Percentiles rank a stretch among this genome's conserved stretches.
These are phyloP conservation scores for Candida peoriensis DNA, from an alignment of 805 yeast species.

Conservation along the genomic window DNA sequence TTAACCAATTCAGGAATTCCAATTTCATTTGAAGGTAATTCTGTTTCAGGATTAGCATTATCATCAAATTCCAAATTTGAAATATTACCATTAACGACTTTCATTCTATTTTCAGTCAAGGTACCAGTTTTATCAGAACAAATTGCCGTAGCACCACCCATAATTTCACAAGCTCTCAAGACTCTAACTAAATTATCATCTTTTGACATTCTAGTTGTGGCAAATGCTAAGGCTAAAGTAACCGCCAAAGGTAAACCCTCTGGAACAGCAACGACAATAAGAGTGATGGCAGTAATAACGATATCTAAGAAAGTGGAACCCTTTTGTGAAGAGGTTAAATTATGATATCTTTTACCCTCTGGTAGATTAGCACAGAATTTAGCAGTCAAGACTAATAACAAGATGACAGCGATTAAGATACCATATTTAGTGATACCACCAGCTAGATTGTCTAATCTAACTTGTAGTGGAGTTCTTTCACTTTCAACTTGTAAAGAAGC, in stretches of 20 bases:
- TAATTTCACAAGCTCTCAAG: constrained; percentile 90
- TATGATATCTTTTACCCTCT: constrained; percentile 40
- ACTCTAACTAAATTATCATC: constrained; percentile 96
- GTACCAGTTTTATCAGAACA: constrained; percentile 99
- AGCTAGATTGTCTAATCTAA: constrained; percentile 73
- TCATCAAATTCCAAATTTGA: constrained; percentile 58
- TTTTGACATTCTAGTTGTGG: constrained; percentile 96
- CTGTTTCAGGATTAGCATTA: constrained; percentile 20
- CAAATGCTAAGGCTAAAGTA: constrained; percentile 93
- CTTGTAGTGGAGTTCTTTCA: constrained; percentile 87
- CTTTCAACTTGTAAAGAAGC: constrained; percentile 67
- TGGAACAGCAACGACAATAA: constrained; percentile 98
- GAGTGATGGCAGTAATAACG: constrained; percentile 84
- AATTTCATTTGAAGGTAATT: constrained; percentile 16
- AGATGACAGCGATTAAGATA: constrained; percentile 72
- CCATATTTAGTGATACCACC: constrained; percentile 96
- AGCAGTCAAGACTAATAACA: constrained; percentile 74
- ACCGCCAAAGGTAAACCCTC: constrained; percentile 98
- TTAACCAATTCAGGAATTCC: constrained; percentile 7
- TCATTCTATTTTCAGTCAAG: constrained; percentile 89
- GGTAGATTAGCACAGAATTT: constrained; percentile 65
- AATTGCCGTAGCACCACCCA: constrained; percentile 97
- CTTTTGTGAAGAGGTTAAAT: constrained; percentile 58
- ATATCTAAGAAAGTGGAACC: constrained; percentile 83
- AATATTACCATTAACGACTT: constrained; percentile 72